A percentile compares a stretch with the other conserved stretches of the same genome.
Conservation (phyloP, 306 rosid species). For the Cotoneaster glaucophyllus region DNA sequence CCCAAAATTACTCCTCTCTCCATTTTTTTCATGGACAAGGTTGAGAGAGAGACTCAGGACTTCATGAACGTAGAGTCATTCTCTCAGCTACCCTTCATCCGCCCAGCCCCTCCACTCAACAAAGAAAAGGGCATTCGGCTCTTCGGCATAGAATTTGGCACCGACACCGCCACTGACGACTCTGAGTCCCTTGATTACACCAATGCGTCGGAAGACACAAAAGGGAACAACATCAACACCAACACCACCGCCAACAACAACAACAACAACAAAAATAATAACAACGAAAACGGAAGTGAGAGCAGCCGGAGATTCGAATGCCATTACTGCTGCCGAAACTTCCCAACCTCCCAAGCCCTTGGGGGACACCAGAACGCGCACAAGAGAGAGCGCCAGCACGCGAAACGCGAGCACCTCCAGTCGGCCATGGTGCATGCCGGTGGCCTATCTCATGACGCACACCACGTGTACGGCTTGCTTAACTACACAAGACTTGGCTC, state of each 20-base stretch:
- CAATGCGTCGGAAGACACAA: conserved; percentile 15
- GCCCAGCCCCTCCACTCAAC: conserved; percentile 55
- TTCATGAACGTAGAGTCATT: conserved; percentile 93
- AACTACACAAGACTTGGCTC: conserved; percentile 48
- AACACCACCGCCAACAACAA: conserved; percentile 20
- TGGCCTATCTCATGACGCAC: conserved; percentile 41
- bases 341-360: conserved; percentile 88
- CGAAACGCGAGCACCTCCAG: conserved; percentile 84
- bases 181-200: conserved; percentile 28
- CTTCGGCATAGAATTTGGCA: conserved; percentile 71
- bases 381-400: conserved; percentile 87
- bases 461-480: conserved; percentile 62
- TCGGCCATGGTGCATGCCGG: conserved; percentile 55
- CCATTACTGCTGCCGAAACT: conserved; percentile 89
- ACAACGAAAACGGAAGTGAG: conserved; percentile 24
- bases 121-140: conserved; percentile 68
- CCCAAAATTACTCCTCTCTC: background rate
- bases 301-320: conserved; percentile 80
- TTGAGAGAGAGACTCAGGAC: conserved; percentile 73
- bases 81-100: conserved; percentile 95
- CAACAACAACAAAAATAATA: background rate
- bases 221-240: conserved; percentile 16
- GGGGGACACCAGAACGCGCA: conserved; percentile 98
- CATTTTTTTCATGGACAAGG: conserved; percentile 53
- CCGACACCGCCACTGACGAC: conserved; percentile 9